Conservation (phyloP, 257 asterid species). For the Knoxia roxburghii region DNA sequence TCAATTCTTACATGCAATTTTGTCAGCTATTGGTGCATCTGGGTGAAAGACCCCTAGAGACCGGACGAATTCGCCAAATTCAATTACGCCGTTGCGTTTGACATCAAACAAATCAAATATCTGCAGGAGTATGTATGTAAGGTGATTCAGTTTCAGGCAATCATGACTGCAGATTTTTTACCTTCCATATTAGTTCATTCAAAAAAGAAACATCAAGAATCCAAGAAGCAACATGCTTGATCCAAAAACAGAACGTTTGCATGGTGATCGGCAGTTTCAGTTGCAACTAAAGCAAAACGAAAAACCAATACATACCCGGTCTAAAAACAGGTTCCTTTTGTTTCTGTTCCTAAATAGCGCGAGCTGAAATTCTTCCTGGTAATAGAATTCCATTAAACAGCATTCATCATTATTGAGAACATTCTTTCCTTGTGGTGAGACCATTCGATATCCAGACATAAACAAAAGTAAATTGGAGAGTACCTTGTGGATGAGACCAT, state of each 20-base stretch:
- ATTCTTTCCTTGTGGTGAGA: background rate
- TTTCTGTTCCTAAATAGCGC: slow-evolving; percentile 76
- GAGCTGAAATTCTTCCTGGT: slow-evolving; percentile 90
- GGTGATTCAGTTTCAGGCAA: background rate
- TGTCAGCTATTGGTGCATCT: slow-evolving; percentile 50
- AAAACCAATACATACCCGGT: slow-evolving; percentile 47
- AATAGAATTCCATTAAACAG: slow-evolving; percentile 18
- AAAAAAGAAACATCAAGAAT: background rate
- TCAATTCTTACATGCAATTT: slow-evolving; percentile 51
- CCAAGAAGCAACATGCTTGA: background rate
- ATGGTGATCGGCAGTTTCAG: slow-evolving; percentile 4
- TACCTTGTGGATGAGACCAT: slow-evolving; percentile 95
- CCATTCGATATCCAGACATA: background rate
- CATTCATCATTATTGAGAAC: background rate
- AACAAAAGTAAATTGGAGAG: slow-evolving; percentile 3
- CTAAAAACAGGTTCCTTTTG: slow-evolving; percentile 70
- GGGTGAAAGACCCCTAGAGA: slow-evolving; percentile 85
- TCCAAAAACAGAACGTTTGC: too few relatives aligned
- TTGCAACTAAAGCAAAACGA: background rate
- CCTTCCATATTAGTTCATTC: background rate
- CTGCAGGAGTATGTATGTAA: slow-evolving; percentile 25
- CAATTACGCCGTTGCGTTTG: slow-evolving; percentile 77
- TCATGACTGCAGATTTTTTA: background rate
- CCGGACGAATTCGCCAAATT: slow-evolving; percentile 83
- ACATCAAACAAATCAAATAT: slow-evolving; percentile 70